Evolutionary conservation across 176 grass and related monocot species (phyloP).

Genomic region (Olyra latifolia): DNA sequence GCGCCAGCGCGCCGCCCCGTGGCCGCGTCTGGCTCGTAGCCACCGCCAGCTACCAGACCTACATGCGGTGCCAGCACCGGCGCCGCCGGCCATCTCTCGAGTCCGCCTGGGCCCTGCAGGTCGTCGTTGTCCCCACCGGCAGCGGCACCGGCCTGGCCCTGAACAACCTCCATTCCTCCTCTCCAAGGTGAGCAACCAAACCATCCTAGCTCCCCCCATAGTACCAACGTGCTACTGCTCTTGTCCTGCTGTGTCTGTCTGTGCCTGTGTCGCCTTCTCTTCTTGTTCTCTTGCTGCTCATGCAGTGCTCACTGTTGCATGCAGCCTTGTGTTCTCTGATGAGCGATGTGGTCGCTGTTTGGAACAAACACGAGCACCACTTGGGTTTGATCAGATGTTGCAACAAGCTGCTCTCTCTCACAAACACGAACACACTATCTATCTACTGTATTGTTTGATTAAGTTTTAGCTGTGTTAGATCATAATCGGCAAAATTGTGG

Average conservation of each 20-base stretch:
- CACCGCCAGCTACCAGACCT: conserved; percentile 80
- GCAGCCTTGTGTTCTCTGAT: conserved; percentile 4
- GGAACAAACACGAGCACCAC: conserved; percentile 33
- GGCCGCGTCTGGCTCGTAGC: conserved; percentile 62
- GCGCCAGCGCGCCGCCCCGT: neutral
- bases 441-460: no score
- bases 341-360: conserved; percentile 25
- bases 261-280: conserved; percentile 7
- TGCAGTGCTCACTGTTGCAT: neutral
- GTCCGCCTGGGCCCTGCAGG: conserved; percentile 65
- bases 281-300: neutral
- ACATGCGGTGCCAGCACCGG: conserved; percentile 75
- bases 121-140: conserved; percentile 67
- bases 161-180: conserved; percentile 51
- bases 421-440: no score
- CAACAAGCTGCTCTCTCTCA: conserved; percentile 4
- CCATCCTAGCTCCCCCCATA: neutral
- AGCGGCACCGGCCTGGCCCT: conserved; percentile 46
- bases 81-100: conserved; percentile 50
- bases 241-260: neutral
- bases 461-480: no score
- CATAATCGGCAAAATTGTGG: no score
- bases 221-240: neutral
- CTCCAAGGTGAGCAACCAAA: conserved; percentile 53
- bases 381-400: conserved; percentile 24